Evolutionary conservation across 2,329 filamentous ascomycete species (phyloP).

Genomic region (Claviceps digitariae): DNA sequence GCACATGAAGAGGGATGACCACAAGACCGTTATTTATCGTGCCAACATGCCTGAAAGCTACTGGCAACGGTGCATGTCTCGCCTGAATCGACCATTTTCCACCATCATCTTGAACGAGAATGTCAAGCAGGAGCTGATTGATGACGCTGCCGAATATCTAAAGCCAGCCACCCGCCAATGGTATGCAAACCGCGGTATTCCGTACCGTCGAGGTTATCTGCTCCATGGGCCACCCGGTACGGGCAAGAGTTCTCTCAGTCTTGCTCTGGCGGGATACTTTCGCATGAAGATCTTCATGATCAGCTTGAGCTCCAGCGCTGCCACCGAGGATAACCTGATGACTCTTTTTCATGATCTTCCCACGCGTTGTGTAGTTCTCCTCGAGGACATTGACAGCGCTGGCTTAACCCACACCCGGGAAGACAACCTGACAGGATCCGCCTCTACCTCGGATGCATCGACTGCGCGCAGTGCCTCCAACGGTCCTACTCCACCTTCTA

Average conservation of each 20-base stretch:
- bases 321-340: conserved; percentile 53
- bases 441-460: conserved; percentile 3
- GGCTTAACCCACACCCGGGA: conserved; percentile 51
- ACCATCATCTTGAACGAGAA: conserved; percentile 51
- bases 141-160: conserved; percentile 50
- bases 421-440: too few species aligned
- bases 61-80: conserved; percentile 51
- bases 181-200: conserved; percentile 75
- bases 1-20: conserved; percentile 43
- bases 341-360: conserved; percentile 54
- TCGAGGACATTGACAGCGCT: conserved; percentile 65
- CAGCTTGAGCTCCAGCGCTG: conserved; percentile 46
- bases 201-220: conserved; percentile 73
- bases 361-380: conserved; percentile 55
- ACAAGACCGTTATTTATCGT: conserved; percentile 53
- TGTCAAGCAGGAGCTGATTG: conserved; percentile 44
- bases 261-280: conserved; percentile 58
- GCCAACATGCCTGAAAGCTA: conserved; percentile 34
- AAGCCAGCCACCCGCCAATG: conserved; percentile 52
- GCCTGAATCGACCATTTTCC: conserved; percentile 46
- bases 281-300: conserved; percentile 61
- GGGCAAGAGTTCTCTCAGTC: conserved; percentile 60
- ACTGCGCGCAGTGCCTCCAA: too few species aligned
- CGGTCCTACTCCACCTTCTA: too few species aligned
- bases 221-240: conserved; percentile 71